Evolutionary conservation across 805 yeast genomes (phyloP).

Genomic region (Schizosaccharomyces osmophilus): DNA sequence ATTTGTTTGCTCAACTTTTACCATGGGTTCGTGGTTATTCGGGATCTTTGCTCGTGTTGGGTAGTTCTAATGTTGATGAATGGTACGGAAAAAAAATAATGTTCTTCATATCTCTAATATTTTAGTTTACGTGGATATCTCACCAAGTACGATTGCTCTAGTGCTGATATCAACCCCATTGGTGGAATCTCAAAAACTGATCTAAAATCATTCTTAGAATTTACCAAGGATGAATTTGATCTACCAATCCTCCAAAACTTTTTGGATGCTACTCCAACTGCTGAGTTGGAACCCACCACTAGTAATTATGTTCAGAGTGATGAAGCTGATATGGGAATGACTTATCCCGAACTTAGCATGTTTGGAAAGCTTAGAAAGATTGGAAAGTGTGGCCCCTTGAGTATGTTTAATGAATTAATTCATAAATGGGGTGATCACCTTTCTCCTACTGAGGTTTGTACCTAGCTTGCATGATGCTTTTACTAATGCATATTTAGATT

Average conservation of each 20-base stretch:
- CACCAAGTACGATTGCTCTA: slow-evolving; percentile 90
- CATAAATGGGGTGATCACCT: slow-evolving; percentile 81
- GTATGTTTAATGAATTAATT: slow-evolving; percentile 70
- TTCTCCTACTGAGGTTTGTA: slow-evolving; percentile 35
- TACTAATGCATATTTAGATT: slow-evolving; percentile 14
- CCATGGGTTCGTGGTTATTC: slow-evolving; percentile 72
- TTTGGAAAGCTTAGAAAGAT: slow-evolving; percentile 82
- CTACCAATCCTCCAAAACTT: slow-evolving; percentile 59
- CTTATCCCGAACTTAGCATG: slow-evolving; percentile 74
- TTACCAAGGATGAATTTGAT: slow-evolving; percentile 44
- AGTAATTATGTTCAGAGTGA: slow-evolving; percentile 81
- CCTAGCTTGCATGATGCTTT: background rate
- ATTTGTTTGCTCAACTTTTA: slow-evolving; percentile 73
- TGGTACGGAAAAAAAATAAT: background rate
- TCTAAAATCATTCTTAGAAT: slow-evolving; percentile 58
- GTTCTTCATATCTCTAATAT: too few relatives aligned
- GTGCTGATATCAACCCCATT: slow-evolving; percentile 92
- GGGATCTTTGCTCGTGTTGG: slow-evolving; percentile 72
- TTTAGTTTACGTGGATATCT: slow-evolving; percentile 69
- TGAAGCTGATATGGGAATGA: slow-evolving; percentile 95
- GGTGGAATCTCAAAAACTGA: slow-evolving; percentile 97
- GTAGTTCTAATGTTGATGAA: slow-evolving; percentile 94
- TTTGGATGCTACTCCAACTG: slow-evolving; percentile 84
- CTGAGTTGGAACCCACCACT: slow-evolving; percentile 92
- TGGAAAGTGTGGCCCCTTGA: slow-evolving; percentile 86